Evolutionary conservation across 2,329 filamentous ascomycete species (phyloP), one percentile per base, ranked within the genome.

Genomic region (Ophiocordyceps australis): DNA sequence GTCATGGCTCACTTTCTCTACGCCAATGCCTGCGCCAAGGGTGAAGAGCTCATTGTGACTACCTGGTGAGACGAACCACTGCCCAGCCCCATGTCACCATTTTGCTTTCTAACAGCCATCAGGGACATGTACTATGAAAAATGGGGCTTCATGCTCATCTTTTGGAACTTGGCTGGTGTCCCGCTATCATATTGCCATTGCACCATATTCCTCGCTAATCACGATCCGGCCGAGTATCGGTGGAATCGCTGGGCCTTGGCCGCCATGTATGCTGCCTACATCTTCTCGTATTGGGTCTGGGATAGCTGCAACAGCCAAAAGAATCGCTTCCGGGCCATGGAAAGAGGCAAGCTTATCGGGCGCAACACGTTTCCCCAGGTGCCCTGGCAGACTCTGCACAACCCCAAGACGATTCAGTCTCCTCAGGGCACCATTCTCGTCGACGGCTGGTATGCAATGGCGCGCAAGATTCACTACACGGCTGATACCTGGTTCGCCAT

Each of bases 91-190:
- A n/a, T n/a, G n/a, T n/a, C n/a, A n/a, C n/a, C n/a, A n/a, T n/a
- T n/a, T n/a, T n/a, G n/a, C n/a, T 19, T 7, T 11, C 20, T 34
- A 25, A 33, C 25, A 5, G 16, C 6, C 8, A 9, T 8, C 22
- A 50, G 48, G 76, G 83, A 93, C 43, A 92, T 93, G 76, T 92
- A 91, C 60, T 86, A 82, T 41, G 83, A 93, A 62, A 93, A 93
- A 57, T 85, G 80, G 70, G 83, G 83, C 27, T 93, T 93, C 60
- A 93, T 93, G 83, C 68, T 93, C 37, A 91, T 91, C 50, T 93
- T 93, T 68, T 93, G 83, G 83, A 93, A 93, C 54, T 61, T 93
- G 47, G 82, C 83, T 24, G 83, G 83, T 37, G 83, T 93, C 15
- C 83, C 83, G 10, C 63, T 93, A 27, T 83, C 74, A 28, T 93